Base-by-base conservation (phyloP, 306 rosid species). In the Elaeagnus macrophylla region DNA sequence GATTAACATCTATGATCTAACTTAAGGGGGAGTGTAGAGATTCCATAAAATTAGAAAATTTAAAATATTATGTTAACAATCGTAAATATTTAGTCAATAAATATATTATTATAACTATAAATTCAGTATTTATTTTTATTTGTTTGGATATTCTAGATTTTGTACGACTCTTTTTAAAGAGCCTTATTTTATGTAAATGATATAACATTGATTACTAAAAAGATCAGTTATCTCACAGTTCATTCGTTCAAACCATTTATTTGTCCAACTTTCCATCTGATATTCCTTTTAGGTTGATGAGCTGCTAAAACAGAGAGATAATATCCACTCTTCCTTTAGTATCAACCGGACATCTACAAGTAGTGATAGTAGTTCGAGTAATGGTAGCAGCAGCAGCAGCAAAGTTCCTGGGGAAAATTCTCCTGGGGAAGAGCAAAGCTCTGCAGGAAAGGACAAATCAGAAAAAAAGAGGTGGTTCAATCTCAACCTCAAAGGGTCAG, bases 381-480 rank as follows among this genome's bases (percentile, higher is more conserved):
- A 93, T 16, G 96, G 95, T 49, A 87, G 82, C 66, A 68, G 80
- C 61, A 84, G 94, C 77, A 68, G 80, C 61, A 84, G 94, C 78
- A 91, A 72, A 76, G 51, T 73, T 35, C 46, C 78, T 11, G 86
- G 75, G 16, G 99, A 84, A 51, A 85, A 82, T 51, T 73, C 80
- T 76, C 95, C 88, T 9, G 75, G 72, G 54, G 95, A 87, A 36
- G 99, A 87, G 48, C 95, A 93, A 59, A 68, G 88, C 46, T 82
- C 95, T 4, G 99, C 87, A 46, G 95, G 88, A 42, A 93, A 80
- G 80, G 97, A 91, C 54, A 84, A 75, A 75, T 82, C 94, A 8
- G 73, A 60, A 43, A 93, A 77, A 77, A 93, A 87, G 96, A 93
- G 85, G 77, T 93, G 99, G 99, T 93, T 84, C 65, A 82, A 78